Base-by-base conservation (phyloP, 2,329 filamentous ascomycete species). In the Sclerotinia trifoliorum region DNA sequence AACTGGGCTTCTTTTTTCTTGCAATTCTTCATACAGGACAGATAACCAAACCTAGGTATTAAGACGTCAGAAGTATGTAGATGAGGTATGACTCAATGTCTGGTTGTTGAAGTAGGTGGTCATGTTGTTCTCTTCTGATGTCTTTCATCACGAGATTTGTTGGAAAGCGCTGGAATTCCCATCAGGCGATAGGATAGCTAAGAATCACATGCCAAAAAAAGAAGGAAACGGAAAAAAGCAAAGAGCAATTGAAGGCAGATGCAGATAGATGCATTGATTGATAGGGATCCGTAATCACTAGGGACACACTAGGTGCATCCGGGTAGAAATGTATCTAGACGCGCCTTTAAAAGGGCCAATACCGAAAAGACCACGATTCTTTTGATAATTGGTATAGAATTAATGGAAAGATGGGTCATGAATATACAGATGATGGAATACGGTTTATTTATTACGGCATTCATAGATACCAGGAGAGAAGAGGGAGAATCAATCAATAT, bases 301-400 rank as follows among this genome's bases (percentile, higher is more conserved):
- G 52, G 52, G 52, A 55, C 29, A 26, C 26, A 55, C 52, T 32
- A 29, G 52, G 10, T 39, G 35, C 35, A 39, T 39, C 35, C 35
- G 35, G 11, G 17, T 19, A 29, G 51, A 21, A 10, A 19, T 13
- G 39, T 42, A 42, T 42, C 39, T 13, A 35, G 52, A 55, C n/a
- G 7, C 17, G 39, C 15, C 39, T 42, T 15, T 17, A 42, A 42
- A 42, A 42, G 17, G 39, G 39, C 0, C 11, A 42, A 42, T 10
- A 49, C 11, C 15, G 57, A 61, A 61, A 46, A 61, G 57, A 48
- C n/a, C 57, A 62, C 39, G 58, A 62, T 62, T 15, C 42, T 62
- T 17, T 21, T n/a, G 15, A 32, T 62, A 7, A 46, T 24, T 61
- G 57, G 57, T 13, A 48, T 26, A 46, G 21, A 19, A 2, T 5